A percentile compares a stretch with the other conserved stretches of the same genome.
These are phyloP conservation scores for Aspergillus latus DNA, from an alignment of 2,329 filamentous ascomycete species.

Conservation along the genomic window DNA sequence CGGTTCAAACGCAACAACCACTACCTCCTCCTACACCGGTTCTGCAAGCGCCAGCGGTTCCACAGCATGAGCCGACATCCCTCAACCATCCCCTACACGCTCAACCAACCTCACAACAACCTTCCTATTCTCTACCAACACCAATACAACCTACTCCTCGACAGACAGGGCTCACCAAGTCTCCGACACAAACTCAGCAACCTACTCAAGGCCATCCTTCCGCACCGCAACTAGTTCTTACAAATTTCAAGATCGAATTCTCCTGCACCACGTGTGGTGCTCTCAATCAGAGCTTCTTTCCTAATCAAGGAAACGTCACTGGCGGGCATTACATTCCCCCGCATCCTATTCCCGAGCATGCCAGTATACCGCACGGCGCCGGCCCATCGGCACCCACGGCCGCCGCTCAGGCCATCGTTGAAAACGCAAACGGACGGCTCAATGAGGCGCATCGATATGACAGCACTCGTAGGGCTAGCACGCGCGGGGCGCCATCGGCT, in stretches of 20 bases:
- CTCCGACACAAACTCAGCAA: constrained; percentile 24
- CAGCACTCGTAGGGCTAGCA: constrained; percentile 23
- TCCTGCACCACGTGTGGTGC: constrained; percentile 40
- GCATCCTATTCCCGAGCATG: constrained; percentile 23
- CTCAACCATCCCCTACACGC: constrained; percentile 26
- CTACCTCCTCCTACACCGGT: constrained; percentile 4
- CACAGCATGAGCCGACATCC: constrained; percentile 23
- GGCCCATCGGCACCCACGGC: constrained; percentile 20
- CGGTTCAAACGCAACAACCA: constrained; percentile 13
- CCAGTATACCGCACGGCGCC: constrained; percentile 16
- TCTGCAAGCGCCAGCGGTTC: constrained; percentile 23
- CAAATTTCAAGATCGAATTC: constrained; percentile 44
- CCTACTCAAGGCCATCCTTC: constrained; percentile 30
- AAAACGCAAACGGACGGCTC: constrained; percentile 16
- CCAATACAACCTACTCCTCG: constrained; percentile 21
- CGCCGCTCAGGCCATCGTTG: constrained; percentile 18
- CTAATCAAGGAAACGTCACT: constrained; percentile 38
- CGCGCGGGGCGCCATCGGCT: constrained; percentile 28
- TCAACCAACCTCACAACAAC: constrained; percentile 25
- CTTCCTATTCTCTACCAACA: constrained; percentile 24
- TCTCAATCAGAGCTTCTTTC: constrained; percentile 41
- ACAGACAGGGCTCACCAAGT: constrained; percentile 25
- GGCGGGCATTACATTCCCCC: constrained; percentile 30
- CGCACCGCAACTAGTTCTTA: constrained; percentile 33
- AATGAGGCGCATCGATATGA: constrained; percentile 26